A percentile compares a stretch with the other conserved stretches of the same genome.
phyloP scores from a whole-genome alignment of 2,329 filamentous ascomycete genomes.

The Incumbomyces delicatus region DNA sequence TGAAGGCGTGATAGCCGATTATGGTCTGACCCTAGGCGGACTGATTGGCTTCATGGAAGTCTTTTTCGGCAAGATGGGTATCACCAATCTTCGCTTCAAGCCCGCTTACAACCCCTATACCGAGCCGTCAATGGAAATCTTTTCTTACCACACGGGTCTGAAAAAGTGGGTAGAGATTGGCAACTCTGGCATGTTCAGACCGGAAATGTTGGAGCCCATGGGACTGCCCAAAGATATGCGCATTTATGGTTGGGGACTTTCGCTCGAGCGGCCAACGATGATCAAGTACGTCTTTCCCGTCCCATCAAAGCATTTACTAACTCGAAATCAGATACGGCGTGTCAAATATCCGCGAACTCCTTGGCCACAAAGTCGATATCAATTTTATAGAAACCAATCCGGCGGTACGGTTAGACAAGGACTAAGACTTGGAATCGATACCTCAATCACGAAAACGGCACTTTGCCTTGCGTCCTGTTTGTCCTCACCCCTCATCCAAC shows the following conservation, averaged over 20 bases:
- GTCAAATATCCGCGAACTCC: slow-evolving; percentile 80
- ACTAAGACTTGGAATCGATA: slow-evolving; percentile 39
- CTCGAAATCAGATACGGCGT: slow-evolving; percentile 49
- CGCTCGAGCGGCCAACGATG: slow-evolving; percentile 92
- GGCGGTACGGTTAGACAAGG: slow-evolving; percentile 79
- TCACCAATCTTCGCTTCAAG: slow-evolving; percentile 82
- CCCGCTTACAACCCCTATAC: slow-evolving; percentile 94
- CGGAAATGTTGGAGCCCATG: slow-evolving; percentile 95
- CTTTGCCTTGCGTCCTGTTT: too few species aligned
- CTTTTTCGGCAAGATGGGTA: slow-evolving; percentile 95
- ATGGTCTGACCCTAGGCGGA: slow-evolving; percentile 81
- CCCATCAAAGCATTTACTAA: neutral
- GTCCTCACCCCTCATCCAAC: too few species aligned
- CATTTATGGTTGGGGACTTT: slow-evolving; percentile 89
- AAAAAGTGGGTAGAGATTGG: slow-evolving; percentile 94
- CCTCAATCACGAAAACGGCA: too few species aligned
- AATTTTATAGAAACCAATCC: slow-evolving; percentile 86
- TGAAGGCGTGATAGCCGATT: slow-evolving; percentile 96
- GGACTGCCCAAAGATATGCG: slow-evolving; percentile 82
- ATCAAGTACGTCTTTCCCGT: slow-evolving; percentile 60
- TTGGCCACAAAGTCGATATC: slow-evolving; percentile 93
- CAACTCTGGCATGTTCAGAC: slow-evolving; percentile 97
- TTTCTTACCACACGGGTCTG: slow-evolving; percentile 83
- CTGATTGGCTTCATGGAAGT: slow-evolving; percentile 90
- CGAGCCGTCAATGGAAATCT: slow-evolving; percentile 96